Evolutionary conservation across 805 yeast genomes (phyloP).

Genomic region (Ogataea kodamae): DNA sequence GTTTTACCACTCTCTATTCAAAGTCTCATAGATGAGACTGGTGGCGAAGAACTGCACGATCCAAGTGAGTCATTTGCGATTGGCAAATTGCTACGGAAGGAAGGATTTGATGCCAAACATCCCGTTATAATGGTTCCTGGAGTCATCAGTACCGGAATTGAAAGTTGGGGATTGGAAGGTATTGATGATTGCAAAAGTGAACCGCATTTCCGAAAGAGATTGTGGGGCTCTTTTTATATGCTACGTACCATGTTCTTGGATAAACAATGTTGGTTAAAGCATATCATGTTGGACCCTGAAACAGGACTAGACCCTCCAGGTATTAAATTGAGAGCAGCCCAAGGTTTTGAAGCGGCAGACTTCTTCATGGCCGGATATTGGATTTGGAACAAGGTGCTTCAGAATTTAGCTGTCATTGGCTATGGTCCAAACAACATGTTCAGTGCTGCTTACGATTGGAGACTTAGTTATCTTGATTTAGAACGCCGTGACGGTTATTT

Average conservation of each 20-base stretch:
- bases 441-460: slow-evolving; percentile 95
- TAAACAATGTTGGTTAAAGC: slow-evolving; percentile 90
- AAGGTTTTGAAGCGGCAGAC: slow-evolving; percentile 95
- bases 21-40: slow-evolving; percentile 55
- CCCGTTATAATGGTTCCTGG: slow-evolving; percentile 96
- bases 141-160: slow-evolving; percentile 91
- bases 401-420: slow-evolving; percentile 89
- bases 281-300: slow-evolving; percentile 80
- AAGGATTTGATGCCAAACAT: slow-evolving; percentile 51
- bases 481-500: slow-evolving; percentile 88
- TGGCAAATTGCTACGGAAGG: slow-evolving; percentile 59
- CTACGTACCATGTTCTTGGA: slow-evolving; percentile 86
- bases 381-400: slow-evolving; percentile 97
- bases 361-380: slow-evolving; percentile 96
- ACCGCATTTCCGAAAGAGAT: slow-evolving; percentile 80
- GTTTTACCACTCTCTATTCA: slow-evolving; percentile 65
- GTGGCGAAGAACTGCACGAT: slow-evolving; percentile 45
- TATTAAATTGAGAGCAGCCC: slow-evolving; percentile 80
- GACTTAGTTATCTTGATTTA: slow-evolving; percentile 82
- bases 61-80: slow-evolving; percentile 84
- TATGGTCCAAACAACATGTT: slow-evolving; percentile 89
- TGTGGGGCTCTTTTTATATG: slow-evolving; percentile 99
- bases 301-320: slow-evolving; percentile 93
- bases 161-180: slow-evolving; percentile 84
- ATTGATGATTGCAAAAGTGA: slow-evolving; percentile 77